Conservation (phyloP, 176 grass and related monocot species). For the Poa pratensis region DNA sequence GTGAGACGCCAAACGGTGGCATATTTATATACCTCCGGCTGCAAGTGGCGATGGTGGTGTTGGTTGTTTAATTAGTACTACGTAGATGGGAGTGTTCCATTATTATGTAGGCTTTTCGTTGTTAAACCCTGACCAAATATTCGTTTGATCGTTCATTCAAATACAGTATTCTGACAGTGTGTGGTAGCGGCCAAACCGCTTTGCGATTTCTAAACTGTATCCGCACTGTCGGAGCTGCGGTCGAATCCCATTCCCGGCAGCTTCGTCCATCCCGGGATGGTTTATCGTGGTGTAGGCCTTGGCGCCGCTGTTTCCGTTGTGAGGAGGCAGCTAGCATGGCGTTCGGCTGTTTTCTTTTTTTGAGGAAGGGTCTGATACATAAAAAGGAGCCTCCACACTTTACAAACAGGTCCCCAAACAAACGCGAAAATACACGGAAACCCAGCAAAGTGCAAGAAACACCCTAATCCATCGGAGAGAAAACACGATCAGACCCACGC, state of each 20-base stretch:
- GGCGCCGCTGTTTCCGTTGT: conserved; percentile 40
- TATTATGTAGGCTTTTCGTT: not conserved
- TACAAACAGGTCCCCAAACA: no score
- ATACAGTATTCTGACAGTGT: conserved; percentile 28
- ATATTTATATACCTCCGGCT: conserved; percentile 25
- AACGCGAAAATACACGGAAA: no score
- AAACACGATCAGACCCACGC: no score
- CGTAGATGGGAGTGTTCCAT: conserved; percentile 3
- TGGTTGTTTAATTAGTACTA: not conserved
- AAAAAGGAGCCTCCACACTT: no score
- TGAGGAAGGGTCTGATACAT: no score
- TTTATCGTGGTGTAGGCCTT: not conserved
- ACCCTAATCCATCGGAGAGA: no score
- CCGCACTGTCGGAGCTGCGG: not conserved
- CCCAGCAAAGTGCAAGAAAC: no score
- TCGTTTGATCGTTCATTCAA: conserved; percentile 10
- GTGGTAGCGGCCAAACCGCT: not conserved
- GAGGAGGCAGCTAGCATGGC: no score
- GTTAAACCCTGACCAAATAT: conserved; percentile 35
- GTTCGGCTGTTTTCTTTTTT: no score
- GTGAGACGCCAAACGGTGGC: not conserved
- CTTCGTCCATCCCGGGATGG: no score
- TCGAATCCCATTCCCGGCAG: no score
- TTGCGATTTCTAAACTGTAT: conserved; percentile 26
- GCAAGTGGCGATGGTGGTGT: conserved; percentile 18